Percentiles rank a stretch among this genome's conserved stretches.
Conservation (phyloP, 1,139 yeast genomes). For the Wickerhamomyces sp. region DNA sequence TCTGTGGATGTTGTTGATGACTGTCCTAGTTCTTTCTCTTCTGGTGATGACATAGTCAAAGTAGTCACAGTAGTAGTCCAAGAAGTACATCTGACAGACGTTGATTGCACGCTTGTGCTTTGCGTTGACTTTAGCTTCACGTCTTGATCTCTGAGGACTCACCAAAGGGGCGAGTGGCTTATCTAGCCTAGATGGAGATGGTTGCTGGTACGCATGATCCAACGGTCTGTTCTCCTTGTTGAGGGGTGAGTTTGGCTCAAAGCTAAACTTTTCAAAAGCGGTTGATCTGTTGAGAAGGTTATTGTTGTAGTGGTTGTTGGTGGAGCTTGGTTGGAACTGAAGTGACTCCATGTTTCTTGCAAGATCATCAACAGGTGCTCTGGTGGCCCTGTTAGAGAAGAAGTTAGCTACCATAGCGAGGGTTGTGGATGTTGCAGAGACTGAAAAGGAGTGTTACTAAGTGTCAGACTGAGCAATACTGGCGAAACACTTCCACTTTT, state of each 20-base stretch:
- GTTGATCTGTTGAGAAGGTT: neutral
- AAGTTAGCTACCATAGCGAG: conserved; percentile 25
- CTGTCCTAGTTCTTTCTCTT: conserved; percentile 70
- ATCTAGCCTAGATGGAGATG: conserved; percentile 20
- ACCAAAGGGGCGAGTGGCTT: conserved; percentile 9
- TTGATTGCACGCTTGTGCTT: conserved; percentile 85
- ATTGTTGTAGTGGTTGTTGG: neutral
- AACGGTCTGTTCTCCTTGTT: conserved; percentile 35
- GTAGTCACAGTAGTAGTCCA: conserved; percentile 95
- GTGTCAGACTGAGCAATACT: too few relatives aligned
- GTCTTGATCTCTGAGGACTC: conserved; percentile 12
- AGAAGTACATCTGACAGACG: conserved; percentile 72
- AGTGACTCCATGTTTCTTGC: conserved; percentile 22
- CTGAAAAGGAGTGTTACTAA: too few relatives aligned
- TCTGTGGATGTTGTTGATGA: conserved; percentile 48
- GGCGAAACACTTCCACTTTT: too few relatives aligned
- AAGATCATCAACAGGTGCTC: conserved; percentile 18
- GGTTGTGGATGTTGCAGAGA: too few relatives aligned
- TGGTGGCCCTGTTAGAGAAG: conserved; percentile 17
- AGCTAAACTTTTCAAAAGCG: conserved; percentile 18
- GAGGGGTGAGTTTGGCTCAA: conserved; percentile 22
- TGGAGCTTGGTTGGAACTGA: conserved; percentile 14
- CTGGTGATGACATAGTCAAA: conserved; percentile 88
- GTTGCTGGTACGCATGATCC: too few relatives aligned
- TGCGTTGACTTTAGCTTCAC: conserved; percentile 6